A percentile compares a stretch with the other conserved stretches of the same genome.
These are phyloP conservation scores for Linderniella brevidens DNA, from an alignment of 257 asterid species.

Conservation along the genomic window DNA sequence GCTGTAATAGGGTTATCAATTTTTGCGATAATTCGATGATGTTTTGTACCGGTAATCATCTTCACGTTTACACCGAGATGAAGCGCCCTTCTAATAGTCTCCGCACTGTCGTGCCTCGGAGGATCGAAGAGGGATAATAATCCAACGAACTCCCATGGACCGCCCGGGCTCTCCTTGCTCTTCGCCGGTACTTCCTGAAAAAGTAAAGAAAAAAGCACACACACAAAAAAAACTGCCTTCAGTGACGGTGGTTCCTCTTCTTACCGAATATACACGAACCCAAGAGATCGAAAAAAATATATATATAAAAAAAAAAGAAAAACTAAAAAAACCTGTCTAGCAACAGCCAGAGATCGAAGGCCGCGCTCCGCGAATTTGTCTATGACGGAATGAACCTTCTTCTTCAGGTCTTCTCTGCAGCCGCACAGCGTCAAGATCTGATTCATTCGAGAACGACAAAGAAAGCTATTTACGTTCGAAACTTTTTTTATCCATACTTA, in stretches of 20 bases:
- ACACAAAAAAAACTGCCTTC: not conserved
- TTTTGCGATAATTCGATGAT: too few relatives aligned
- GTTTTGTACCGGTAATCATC: slow-evolving; percentile 97
- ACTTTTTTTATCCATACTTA: too few relatives aligned
- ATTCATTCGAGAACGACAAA: not conserved
- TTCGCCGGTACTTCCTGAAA: slow-evolving; percentile 74
- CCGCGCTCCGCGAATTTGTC: slow-evolving; percentile 96
- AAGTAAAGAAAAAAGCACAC: too few relatives aligned
- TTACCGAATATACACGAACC: not conserved
- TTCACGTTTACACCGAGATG: slow-evolving; percentile 90
- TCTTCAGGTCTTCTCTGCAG: slow-evolving; percentile 54
- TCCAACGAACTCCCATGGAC: slow-evolving; percentile 87
- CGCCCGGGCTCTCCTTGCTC: slow-evolving; percentile 63
- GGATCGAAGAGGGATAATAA: slow-evolving; percentile 81
- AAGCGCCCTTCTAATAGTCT: slow-evolving; percentile 77
- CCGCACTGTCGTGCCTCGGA: slow-evolving; percentile 97
- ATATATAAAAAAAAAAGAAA: too few relatives aligned
- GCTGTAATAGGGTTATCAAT: too few relatives aligned
- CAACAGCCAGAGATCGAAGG: slow-evolving; percentile 77
- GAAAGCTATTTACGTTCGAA: not conserved
- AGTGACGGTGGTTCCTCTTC: not conserved
- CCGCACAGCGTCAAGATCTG: slow-evolving; percentile 57
- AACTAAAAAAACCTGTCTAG: slow-evolving; percentile 67
- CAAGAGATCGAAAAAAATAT: not conserved
- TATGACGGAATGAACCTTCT: slow-evolving; percentile 51